phyloP scores from a whole-genome alignment of 2,329 filamentous ascomycete genomes.

The Monascus ruber region DNA sequence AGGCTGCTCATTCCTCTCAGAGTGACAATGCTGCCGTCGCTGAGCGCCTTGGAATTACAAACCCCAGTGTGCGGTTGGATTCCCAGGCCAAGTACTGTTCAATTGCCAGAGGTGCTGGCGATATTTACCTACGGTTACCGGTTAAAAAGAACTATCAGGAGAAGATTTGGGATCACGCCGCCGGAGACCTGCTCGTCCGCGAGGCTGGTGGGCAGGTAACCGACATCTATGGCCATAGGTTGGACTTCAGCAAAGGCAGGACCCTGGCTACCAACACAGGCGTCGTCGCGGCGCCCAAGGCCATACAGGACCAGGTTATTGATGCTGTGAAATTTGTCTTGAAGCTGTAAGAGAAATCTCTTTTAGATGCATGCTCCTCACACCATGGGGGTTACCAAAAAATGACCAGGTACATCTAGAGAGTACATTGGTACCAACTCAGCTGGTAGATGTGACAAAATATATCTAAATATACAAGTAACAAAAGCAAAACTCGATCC shows the following conservation, averaged over 20 bases:
- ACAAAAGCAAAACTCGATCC: conserved; percentile 3
- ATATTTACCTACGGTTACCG: conserved; percentile 85
- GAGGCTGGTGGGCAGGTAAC: conserved; percentile 90
- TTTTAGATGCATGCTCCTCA: conserved; percentile 7
- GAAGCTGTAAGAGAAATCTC: conserved; percentile 28
- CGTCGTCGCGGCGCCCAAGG: conserved; percentile 73
- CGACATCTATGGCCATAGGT: conserved; percentile 69
- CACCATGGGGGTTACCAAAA: conserved; percentile 3
- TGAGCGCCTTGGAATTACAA: conserved; percentile 71
- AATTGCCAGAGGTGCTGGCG: conserved; percentile 84
- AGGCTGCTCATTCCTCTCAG: conserved; percentile 84
- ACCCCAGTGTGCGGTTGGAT: conserved; percentile 88
- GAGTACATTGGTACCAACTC: conserved; percentile 20
- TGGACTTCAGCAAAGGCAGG: conserved; percentile 79
- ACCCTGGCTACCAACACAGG: conserved; percentile 87
- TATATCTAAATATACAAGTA: conserved; percentile 12
- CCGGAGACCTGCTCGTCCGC: conserved; percentile 83
- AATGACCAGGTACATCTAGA: no score
- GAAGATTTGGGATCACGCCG: conserved; percentile 99
- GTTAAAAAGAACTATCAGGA: conserved; percentile 82
- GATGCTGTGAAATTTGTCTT: conserved; percentile 73
- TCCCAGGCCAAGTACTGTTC: conserved; percentile 96
- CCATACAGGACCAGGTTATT: conserved; percentile 65
- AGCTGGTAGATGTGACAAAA: conserved; percentile 10
- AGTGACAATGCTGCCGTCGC: conserved; percentile 79